phyloP scores from a whole-genome alignment of 345 rosid genomes.

The Laguncularia racemosa region DNA sequence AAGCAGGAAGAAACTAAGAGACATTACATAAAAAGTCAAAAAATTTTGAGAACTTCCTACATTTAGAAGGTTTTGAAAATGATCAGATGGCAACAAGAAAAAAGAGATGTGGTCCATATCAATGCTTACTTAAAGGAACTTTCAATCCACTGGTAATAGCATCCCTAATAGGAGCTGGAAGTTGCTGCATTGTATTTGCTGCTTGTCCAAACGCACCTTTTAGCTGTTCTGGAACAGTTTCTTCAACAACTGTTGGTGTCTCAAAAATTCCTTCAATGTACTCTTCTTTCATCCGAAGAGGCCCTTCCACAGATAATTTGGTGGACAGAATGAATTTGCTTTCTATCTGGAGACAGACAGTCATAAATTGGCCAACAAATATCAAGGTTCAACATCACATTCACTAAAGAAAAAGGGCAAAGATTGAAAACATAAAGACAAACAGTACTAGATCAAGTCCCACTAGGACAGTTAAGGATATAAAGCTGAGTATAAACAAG shows the following conservation, averaged over 20 bases:
- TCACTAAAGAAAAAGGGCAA: too few species aligned
- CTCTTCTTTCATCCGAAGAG: slow-evolving; percentile 86
- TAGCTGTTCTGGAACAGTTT: slow-evolving; percentile 74
- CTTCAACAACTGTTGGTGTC: slow-evolving; percentile 74
- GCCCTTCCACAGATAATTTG: slow-evolving; percentile 82
- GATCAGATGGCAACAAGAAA: too few species aligned
- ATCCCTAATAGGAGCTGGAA: slow-evolving; percentile 71
- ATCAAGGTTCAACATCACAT: too few species aligned
- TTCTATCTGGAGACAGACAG: slow-evolving; percentile 58
- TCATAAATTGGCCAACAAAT: background rate
- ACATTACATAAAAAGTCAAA: slow-evolving; percentile 1
- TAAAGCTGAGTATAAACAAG: too few species aligned
- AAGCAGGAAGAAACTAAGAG: background rate
- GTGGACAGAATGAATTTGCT: slow-evolving; percentile 56
- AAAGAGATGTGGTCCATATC: too few species aligned
- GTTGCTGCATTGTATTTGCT: slow-evolving; percentile 52
- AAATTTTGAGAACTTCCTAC: background rate
- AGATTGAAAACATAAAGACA: too few species aligned
- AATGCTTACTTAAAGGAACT: slow-evolving; percentile 70
- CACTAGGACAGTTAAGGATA: too few species aligned
- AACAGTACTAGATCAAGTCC: too few species aligned
- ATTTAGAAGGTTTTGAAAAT: too few species aligned
- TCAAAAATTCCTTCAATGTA: slow-evolving; percentile 73
- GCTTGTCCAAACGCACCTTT: slow-evolving; percentile 78
- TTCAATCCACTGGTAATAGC: slow-evolving; percentile 55